Evolutionary conservation across 2,329 filamentous ascomycete species (phyloP).

Genomic region (Xylariales sp.): DNA sequence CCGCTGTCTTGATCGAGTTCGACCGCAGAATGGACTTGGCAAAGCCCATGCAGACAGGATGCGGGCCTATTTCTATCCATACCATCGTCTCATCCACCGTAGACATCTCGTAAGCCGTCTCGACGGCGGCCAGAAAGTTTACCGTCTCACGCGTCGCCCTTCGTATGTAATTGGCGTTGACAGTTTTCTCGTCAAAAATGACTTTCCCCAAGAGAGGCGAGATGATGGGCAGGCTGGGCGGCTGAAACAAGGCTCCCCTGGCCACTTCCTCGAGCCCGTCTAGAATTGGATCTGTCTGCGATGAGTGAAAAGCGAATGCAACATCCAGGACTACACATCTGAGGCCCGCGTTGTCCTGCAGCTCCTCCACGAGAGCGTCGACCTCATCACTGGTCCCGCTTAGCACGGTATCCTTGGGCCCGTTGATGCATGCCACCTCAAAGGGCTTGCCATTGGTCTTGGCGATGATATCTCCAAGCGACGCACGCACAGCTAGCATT

Average conservation of each 20-base stretch:
- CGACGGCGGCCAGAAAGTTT: constrained; percentile 56
- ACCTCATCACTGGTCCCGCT: constrained; percentile 47
- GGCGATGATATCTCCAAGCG: constrained; percentile 33
- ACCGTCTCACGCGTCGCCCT: constrained; percentile 60
- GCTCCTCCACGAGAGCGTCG: constrained; percentile 36
- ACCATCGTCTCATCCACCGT: constrained; percentile 51
- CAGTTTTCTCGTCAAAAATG: constrained; percentile 28
- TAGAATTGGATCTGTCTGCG: constrained; percentile 50
- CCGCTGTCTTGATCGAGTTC: constrained; percentile 33
- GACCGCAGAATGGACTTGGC: constrained; percentile 45
- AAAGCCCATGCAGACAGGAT: constrained; percentile 60
- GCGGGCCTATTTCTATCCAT: constrained; percentile 65
- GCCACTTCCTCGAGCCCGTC: constrained; percentile 51
- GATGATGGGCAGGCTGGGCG: constrained; percentile 45
- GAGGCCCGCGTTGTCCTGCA: constrained; percentile 26
- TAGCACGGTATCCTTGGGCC: constrained; percentile 56
- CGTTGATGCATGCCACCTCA: constrained; percentile 58
- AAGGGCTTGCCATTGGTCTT: constrained; percentile 20
- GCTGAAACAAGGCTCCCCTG: constrained; percentile 30
- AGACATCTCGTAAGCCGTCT: constrained; percentile 41
- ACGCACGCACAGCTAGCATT: constrained; percentile 54
- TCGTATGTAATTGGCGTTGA: constrained; percentile 56
- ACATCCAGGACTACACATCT: constrained; percentile 45
- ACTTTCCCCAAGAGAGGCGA: constrained; percentile 19
- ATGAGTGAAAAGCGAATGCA: constrained; percentile 50